Conservation (phyloP, 2,329 filamentous ascomycete genomes). For the Sordariomycetes sp. region DNA sequence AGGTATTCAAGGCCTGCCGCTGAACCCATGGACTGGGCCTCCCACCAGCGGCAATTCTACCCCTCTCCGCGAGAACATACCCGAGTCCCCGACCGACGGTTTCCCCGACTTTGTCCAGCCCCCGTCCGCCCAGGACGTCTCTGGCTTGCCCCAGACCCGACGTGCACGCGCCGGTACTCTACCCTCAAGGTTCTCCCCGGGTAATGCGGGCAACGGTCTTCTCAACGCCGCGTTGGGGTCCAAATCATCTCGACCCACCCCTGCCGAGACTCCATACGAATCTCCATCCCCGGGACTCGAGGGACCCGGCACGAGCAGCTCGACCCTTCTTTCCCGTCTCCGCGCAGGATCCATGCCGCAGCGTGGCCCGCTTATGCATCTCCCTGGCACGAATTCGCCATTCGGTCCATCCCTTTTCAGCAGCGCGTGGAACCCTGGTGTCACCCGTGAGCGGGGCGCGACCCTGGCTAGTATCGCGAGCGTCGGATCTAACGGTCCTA, state of each 20-base stretch:
- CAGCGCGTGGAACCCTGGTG: slow-evolving; percentile 56
- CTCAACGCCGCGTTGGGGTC: slow-evolving; percentile 45
- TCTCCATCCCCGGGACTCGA: slow-evolving; percentile 45
- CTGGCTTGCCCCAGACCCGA: slow-evolving; percentile 51
- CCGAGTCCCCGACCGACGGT: slow-evolving; percentile 89
- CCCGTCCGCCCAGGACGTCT: slow-evolving; percentile 40
- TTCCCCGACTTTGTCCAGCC: slow-evolving; percentile 81
- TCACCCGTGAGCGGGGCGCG: slow-evolving; percentile 65
- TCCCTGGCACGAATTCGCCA: slow-evolving; percentile 44
- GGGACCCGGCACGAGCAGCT: slow-evolving; percentile 40
- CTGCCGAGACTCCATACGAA: slow-evolving; percentile 79
- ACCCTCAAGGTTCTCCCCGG: slow-evolving; percentile 84
- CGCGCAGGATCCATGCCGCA: slow-evolving; percentile 93
- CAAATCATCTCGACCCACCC: slow-evolving; percentile 74
- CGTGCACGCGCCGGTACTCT: slow-evolving; percentile 87
- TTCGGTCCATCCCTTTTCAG: slow-evolving; percentile 89
- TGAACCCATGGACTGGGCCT: slow-evolving; percentile 83
- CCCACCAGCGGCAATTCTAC: slow-evolving; percentile 95
- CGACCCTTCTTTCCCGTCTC: slow-evolving; percentile 69
- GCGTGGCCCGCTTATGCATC: slow-evolving; percentile 54
- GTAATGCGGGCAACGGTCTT: slow-evolving; percentile 48
- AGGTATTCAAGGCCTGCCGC: slow-evolving; percentile 55
- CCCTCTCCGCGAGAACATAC: slow-evolving; percentile 90
- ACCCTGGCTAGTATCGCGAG: slow-evolving; percentile 75
- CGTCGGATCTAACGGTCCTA: slow-evolving; percentile 73